Evolutionary conservation across 2,329 filamentous ascomycete genomes (phyloP), one percentile per base, ranked within the genome.

Genomic region (Fusarium protoensiforme): DNA sequence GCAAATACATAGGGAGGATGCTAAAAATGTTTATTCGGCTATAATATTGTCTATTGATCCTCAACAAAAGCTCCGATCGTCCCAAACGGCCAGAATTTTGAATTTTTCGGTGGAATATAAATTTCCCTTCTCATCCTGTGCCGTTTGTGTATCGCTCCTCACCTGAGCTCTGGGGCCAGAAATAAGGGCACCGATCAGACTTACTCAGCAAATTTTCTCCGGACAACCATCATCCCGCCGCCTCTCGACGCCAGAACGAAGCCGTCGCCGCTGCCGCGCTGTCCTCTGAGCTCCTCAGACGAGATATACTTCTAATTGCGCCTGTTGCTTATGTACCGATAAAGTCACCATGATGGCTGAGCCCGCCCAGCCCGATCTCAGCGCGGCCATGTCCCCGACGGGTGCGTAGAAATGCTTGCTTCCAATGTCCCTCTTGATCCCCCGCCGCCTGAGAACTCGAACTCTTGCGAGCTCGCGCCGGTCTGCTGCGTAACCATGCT

Each of bases 131-230:
- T 63, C 56, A 62, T 69, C 61, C 33, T 76, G 77, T 82, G 80
- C 73, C 69, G 66, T 58, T 83, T 84, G 82, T 84, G 82, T 84
- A 84, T 84, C 82, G 76, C 73, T 67, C 65, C 71, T 60, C 75
- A 76, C 74, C 79, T 77, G 77, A 80, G 75, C 78, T 80, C 78
- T 79, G 81, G 81, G 81, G 81, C 81, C 82, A 76, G 80, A 81
- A 81, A 81, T 82, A 81, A 83, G 81, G 81, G 82, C 82, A 83
- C 74, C 70, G 77, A 61, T 64, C 64, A 67, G 77, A 75, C 81
- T 83, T 78, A 82, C 76, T 83, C 81, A 83, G 82, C 83, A 84
- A 83, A 83, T 80, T 84, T 83, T 84, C 80, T 82, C 79, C 80
- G 74, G 77, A 78, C 80, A 77, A 73, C 76, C 80, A 77, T 77